A percentile compares a stretch with the other conserved stretches of the same genome.
These are phyloP conservation scores for Dipodascopsis uninucleata DNA, from an alignment of 805 yeast genomes.

Conservation along the genomic window DNA sequence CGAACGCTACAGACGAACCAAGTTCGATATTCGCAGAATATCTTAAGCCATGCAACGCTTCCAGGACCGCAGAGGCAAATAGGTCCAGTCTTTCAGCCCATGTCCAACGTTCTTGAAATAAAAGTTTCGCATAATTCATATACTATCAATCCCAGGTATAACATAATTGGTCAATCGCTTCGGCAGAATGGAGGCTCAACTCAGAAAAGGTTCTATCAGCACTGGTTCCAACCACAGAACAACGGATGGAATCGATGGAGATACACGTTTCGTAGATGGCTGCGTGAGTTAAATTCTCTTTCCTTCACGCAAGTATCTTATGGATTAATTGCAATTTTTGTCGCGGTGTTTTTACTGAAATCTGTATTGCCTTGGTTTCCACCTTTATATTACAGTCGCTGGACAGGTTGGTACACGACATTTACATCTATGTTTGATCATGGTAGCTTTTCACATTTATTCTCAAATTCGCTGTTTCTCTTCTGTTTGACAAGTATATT, in stretches of 20 bases:
- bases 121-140: too few relatives aligned
- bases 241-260: slow-evolving; percentile 1
- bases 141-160: too few relatives aligned
- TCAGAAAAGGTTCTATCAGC: slow-evolving; percentile 14
- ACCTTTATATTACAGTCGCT: slow-evolving; percentile 1
- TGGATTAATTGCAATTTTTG: slow-evolving; percentile 15
- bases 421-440: slow-evolving; percentile 19
- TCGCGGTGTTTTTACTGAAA: slow-evolving; percentile 9
- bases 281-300: slow-evolving; percentile 6
- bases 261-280: slow-evolving; percentile 5
- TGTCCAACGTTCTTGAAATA: too few relatives aligned
- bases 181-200: too few relatives aligned
- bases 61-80: too few relatives aligned
- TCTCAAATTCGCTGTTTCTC: slow-evolving; percentile 11
- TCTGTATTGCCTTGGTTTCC: slow-evolving; percentile 19
- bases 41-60: too few relatives aligned
- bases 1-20: too few relatives aligned
- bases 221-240: slow-evolving; percentile 14
- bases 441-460: slow-evolving; percentile 9
- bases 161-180: too few relatives aligned
- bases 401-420: neutral
- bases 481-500: slow-evolving; percentile 9
- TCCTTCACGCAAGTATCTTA: slow-evolving; percentile 8
- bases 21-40: too few relatives aligned
- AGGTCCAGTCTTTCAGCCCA: too few relatives aligned